Base-by-base conservation (phyloP, 306 rosid genomes). In the Sindora glabra region DNA sequence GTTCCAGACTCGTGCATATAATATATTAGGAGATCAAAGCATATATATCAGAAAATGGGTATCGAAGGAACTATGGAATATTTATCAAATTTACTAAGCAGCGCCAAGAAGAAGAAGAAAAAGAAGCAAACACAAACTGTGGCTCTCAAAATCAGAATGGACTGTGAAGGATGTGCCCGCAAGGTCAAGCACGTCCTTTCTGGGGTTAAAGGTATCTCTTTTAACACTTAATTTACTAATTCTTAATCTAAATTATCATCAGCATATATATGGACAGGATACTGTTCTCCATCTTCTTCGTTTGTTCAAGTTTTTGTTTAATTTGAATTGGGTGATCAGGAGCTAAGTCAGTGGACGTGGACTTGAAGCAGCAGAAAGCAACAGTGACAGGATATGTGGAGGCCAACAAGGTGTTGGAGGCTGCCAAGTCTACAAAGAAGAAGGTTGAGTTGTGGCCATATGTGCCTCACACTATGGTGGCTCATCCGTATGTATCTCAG, bases 361-460 rank as follows among this genome's bases (percentile, higher is more conserved):
- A 92, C 65, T 1, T 86, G 85, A 92, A 92, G 73, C 95, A 79
- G 77, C 95, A 88, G 83, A 92, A 92, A 83, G 98, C 70, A 64
- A 88, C 90, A 1, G 98, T 92, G 47, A 92, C 85, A 0, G 98
- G 98, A 0, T 86, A 72, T 38, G 89, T 92, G 13, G 98, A 92
- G 14, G 32, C 96, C 13, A 92, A 88, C 89, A 92, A 92, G 49
- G 98, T 92, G 76, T 58, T 92, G 77, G 79, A 87, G 58, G 98
- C 98, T 18, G 98, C 98, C 21, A 77, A 86, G 60, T 74, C 95
- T 6, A 92, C 98, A 0, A 92, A 80, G 83, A 92, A 92, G 82
- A 92, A 92, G 80, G 96, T 84, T 5, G 98, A 92, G 59, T 33
- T 86, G 25, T 92, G 98, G 98, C 98, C 98, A 1, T 92, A 92